Base-by-base conservation (phyloP, 2,329 filamentous ascomycete genomes). In the Thermothelomyces thermophilus region DNA sequence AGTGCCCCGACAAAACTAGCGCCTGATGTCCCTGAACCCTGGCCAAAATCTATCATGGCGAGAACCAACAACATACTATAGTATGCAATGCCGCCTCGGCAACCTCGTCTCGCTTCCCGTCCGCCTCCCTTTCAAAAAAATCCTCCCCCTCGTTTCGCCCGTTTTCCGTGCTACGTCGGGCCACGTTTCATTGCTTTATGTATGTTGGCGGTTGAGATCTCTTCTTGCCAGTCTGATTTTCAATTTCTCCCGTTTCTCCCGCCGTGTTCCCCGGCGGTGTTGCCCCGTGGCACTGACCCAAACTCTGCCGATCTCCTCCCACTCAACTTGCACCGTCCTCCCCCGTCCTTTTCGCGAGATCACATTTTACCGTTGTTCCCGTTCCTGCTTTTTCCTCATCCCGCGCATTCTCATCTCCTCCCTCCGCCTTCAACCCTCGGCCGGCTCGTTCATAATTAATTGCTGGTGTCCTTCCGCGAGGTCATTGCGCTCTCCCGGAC, bases 151-250 rank as follows among this genome's bases (percentile, higher is more conserved):
- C n/a, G n/a, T 39, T 53, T 56, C 44, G 51, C 47, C 44, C 39
- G 36, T 22, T 20, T 14, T 24, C 31, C 31, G 5, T 48, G 16
- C 31, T 37, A 43, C 35, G 41, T 48, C 28, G 37, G 33, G 19
- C 28, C 49, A 44, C 46, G 51, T 56, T 52, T 50, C 50, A 49
- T 50, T 44, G 43, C 36, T 37, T 46, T 42, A 37, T 36, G 31
- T 31, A 24, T 19, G 37, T 36, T 53, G 46, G 46, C 42, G 41
- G 48, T 36, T 39, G 43, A 34, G 14, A 42, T 20, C 33, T 39
- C 39, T 16, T 37, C 22, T 41, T 36, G n/a, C 8, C 37, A 35
- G 39, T 47, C 41, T 45, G 20, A 24, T 48, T 43, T 28, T 50
- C 11, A 34, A 13, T 28, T 37, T 39, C 16, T 31, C 17, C 14